Percentiles rank a stretch among this genome's conserved stretches.
phyloP scores from a whole-genome alignment of 768 basidiomycete species.

The Auricularia auricula-judae region DNA sequence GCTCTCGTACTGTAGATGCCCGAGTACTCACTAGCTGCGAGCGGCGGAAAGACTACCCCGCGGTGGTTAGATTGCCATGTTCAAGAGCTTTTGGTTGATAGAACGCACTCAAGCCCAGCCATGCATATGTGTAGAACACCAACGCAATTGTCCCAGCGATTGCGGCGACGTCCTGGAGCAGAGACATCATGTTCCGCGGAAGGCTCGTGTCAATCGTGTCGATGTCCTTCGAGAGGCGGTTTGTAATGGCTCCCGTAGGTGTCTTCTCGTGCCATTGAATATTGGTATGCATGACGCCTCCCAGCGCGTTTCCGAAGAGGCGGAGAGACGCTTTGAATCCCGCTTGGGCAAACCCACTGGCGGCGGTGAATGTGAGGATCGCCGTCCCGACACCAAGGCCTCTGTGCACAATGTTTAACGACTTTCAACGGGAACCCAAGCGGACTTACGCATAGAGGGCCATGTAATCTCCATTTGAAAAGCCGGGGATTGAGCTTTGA shows the following conservation, averaged over 20 bases:
- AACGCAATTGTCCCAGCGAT: constrained; percentile 47
- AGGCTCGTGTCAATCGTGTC: constrained; percentile 44
- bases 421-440: constrained; percentile 31
- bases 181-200: constrained; percentile 21
- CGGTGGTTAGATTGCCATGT: background rate
- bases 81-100: background rate
- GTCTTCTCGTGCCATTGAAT: background rate
- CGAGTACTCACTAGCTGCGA: constrained; percentile 35
- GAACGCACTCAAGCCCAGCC: constrained; percentile 37
- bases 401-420: constrained; percentile 37
- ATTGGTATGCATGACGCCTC: background rate
- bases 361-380: constrained; percentile 40
- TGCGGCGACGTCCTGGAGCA: constrained; percentile 33
- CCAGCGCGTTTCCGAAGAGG: background rate
- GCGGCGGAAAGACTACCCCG: constrained; percentile 34
- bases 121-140: constrained; percentile 58
- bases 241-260: constrained; percentile 41
- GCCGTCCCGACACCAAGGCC: constrained; percentile 41
- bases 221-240: constrained; percentile 51
- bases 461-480: constrained; percentile 59
- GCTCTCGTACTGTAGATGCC: too few species aligned
- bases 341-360: constrained; percentile 37
- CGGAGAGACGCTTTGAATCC: background rate
- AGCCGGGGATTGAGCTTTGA: constrained; percentile 39
- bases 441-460: constrained; percentile 30